Conservation (phyloP, 2,329 filamentous ascomycete genomes). For the Aspergillus proliferans region DNA sequence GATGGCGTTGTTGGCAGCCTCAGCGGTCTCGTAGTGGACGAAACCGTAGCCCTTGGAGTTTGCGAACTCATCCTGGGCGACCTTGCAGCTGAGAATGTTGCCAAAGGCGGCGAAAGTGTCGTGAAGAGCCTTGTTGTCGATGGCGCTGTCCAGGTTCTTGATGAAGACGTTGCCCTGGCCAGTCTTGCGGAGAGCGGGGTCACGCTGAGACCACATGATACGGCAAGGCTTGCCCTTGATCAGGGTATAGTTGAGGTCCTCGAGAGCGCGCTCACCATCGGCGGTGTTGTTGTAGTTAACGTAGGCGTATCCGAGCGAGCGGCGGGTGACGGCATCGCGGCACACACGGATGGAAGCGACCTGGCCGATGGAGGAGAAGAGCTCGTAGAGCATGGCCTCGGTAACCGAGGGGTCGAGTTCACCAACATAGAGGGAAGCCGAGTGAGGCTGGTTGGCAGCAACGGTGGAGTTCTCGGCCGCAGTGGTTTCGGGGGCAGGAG, state of each 20-base stretch:
- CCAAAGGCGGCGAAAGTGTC: slow-evolving; percentile 98
- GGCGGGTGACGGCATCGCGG: slow-evolving; percentile 96
- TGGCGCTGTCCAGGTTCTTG: slow-evolving; percentile 98
- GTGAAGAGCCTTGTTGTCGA: slow-evolving; percentile 99
- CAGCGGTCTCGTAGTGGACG: slow-evolving; percentile 98
- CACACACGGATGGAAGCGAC: slow-evolving; percentile 99
- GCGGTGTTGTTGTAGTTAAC: slow-evolving; percentile 99
- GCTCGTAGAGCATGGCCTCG: slow-evolving; percentile 99
- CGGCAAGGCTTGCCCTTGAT: slow-evolving; percentile 99
- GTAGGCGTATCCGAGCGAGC: slow-evolving; percentile 97
- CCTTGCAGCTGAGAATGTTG: slow-evolving; percentile 99
- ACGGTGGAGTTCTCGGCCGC: slow-evolving; percentile 46
- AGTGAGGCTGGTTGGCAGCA: slow-evolving; percentile 77
- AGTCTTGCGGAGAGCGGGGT: slow-evolving; percentile 97
- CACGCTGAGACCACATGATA: slow-evolving; percentile 99
- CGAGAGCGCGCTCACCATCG: slow-evolving; percentile 95
- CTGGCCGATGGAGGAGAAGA: slow-evolving; percentile 98
- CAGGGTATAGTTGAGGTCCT: slow-evolving; percentile 98
- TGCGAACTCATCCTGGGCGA: slow-evolving; percentile 92
- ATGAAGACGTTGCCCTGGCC: slow-evolving; percentile 99
- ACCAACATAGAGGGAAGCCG: slow-evolving; percentile 96
- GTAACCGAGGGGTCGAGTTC: slow-evolving; percentile 97
- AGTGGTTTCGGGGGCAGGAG: slow-evolving; percentile 39
- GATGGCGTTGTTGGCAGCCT: slow-evolving; percentile 93
- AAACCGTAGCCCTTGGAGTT: slow-evolving; percentile 99